phyloP scores from a whole-genome alignment of 1,139 yeast genomes.

The Hansenula sp. region DNA sequence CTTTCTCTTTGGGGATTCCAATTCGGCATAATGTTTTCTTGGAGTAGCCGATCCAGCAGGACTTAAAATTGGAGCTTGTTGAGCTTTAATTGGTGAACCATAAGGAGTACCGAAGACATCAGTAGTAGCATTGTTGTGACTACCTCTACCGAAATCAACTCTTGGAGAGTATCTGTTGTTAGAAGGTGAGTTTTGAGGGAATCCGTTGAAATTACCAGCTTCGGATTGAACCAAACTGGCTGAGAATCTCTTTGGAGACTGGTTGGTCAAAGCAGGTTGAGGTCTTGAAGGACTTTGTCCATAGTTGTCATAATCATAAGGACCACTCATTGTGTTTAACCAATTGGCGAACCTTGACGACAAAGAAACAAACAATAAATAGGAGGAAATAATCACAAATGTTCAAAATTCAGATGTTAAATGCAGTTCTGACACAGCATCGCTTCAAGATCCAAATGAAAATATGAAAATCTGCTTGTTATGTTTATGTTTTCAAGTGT shows the following conservation, averaged over 20 bases:
- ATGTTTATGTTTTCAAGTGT: slow-evolving; percentile 6
- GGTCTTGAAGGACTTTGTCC: slow-evolving; percentile 15
- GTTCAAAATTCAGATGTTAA: too few species aligned
- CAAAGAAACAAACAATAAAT: not conserved
- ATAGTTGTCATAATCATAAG: slow-evolving; percentile 20
- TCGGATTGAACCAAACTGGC: slow-evolving; percentile 2
- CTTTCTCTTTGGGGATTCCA: slow-evolving; percentile 65
- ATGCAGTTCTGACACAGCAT: not conserved
- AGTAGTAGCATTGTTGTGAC: slow-evolving; percentile 7
- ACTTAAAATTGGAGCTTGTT: slow-evolving; percentile 6
- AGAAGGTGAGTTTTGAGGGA: slow-evolving; percentile 22
- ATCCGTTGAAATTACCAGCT: slow-evolving; percentile 18
- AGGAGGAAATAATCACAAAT: not conserved
- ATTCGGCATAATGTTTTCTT: slow-evolving; percentile 46
- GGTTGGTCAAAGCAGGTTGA: slow-evolving; percentile 14
- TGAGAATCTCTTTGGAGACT: slow-evolving; percentile 18
- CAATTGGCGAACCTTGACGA: not conserved
- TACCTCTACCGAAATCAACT: slow-evolving; percentile 29
- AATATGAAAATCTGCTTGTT: not conserved
- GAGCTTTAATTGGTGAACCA: slow-evolving; percentile 18
- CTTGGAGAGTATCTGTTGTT: slow-evolving; percentile 29
- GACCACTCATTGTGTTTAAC: slow-evolving; percentile 16
- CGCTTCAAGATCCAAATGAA: too few species aligned
- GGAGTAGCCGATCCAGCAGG: slow-evolving; percentile 10
- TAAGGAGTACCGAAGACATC: slow-evolving; percentile 19